Base-by-base conservation (phyloP, 2,329 filamentous ascomycete genomes). In the Venturiaceae sp. region DNA sequence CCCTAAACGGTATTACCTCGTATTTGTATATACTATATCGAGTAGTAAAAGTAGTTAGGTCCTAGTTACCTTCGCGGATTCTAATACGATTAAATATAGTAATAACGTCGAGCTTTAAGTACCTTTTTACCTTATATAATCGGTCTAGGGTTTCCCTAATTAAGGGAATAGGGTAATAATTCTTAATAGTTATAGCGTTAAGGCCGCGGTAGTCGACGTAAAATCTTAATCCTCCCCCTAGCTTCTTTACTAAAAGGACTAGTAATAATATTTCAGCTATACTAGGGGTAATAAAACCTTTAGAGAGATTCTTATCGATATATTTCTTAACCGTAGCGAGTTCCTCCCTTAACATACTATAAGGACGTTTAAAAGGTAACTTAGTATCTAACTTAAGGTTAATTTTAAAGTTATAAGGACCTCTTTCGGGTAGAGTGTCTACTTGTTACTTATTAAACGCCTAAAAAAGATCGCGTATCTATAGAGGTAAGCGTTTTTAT, bases 21-120 rank as follows among this genome's bases (percentile, higher is more conserved):
- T 66, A 75, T 60, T 75, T 53, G 57, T 63, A 75, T 2, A 63
- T 58, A 32, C 67, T 62, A 59, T 67, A 74, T 13, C 64, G 57
- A 1, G 63, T 72, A 21, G 57, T 19, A 59, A 74, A 75, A 0
- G 63, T 64, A 26, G 62, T 73, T 58, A 67, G 70, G 63, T 62
- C 71, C 60, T 55, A 19, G 26, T 74, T 62, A 34, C 73, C 55
- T 4, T 66, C 33, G n/a, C 61, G 62, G n/a, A 75, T 72, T 11
- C 62, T 23, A 3, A 74, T 66, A 1, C 64, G 41, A 41, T 75
- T 66, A 62, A 71, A 75, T 11, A 58, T 60, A 5, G 9, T 13
- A 19, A 30, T 44, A 23, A 57, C 19, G n/a, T 57, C 55, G 3
- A 57, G 26, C 21, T 32, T 57, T 13, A 32, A 52, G 32, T 58